Base-by-base conservation (phyloP, 768 basidiomycete species). In the Suillus spraguei region DNA sequence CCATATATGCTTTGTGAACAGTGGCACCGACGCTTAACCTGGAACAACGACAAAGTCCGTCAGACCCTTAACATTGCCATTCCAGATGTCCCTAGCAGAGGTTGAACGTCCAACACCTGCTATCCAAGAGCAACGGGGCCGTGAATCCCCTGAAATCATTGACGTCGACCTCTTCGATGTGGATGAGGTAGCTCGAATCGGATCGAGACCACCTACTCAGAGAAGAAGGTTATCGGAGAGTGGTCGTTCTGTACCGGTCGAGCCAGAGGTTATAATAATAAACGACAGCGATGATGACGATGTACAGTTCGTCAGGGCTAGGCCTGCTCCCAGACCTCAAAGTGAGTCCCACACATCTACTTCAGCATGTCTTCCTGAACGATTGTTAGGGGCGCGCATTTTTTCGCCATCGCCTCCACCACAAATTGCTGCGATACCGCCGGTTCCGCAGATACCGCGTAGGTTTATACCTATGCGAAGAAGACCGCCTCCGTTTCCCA, bases 331-430 rank as follows among this genome's bases (percentile, higher is more conserved):
- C 32, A 69, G 62, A n/a, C 64, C 63, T 3, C 67, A 55, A 20
- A 64, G 76, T 76, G 52, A 35, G 72, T 58, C 39, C 32, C 5
- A 9, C 22, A 4, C 58, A 24, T 16, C 28, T 8, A 47, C 55
- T 62, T 46, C 42, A 39, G 36, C 24, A 41, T 4, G 33, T n/a
- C 13, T 16, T 41, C 5, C 36, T 61, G 32, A 67, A 49, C 36
- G 1, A 71, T 69, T 62, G 8, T 56, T 61, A 41, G 69, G 75
- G 61, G 67, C 63, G 16, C 74, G 68, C 33, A 68, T 81, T 38
- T 74, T 78, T 53, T 79, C 84, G 1, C 85, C 85, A 33, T 85
- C 87, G 16, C 85, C 85, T 9, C 82, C 79, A 38, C 76, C 76
- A 16, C 77, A 76, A 58, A 68, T 72, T 32, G 69, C 67, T 20